Evolutionary conservation across 2,329 filamentous ascomycete genomes (phyloP).

Genomic region (Ascochyta clinopodiicola): DNA sequence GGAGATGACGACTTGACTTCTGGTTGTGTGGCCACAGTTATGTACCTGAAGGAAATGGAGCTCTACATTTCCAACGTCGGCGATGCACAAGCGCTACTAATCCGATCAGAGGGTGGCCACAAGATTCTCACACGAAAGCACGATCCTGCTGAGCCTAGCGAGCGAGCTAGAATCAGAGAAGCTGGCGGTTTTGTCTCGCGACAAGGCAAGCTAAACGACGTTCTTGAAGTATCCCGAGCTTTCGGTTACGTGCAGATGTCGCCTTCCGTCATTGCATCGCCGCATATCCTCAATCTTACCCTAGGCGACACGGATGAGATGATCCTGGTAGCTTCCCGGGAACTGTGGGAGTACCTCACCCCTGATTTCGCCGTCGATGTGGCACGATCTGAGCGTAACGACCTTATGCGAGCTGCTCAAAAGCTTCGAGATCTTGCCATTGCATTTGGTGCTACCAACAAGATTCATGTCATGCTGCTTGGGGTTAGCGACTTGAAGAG

Average conservation of each 20-base stretch:
- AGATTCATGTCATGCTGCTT: slow-evolving; percentile 99
- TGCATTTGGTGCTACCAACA: slow-evolving; percentile 89
- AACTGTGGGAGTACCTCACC: slow-evolving; percentile 93
- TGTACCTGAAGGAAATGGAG: slow-evolving; percentile 88
- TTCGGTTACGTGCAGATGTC: slow-evolving; percentile 95
- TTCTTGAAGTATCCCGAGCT: slow-evolving; percentile 87
- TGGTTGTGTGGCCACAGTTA: slow-evolving; percentile 88
- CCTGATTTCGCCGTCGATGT: slow-evolving; percentile 92
- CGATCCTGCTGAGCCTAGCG: slow-evolving; percentile 83
- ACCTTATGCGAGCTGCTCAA: slow-evolving; percentile 94
- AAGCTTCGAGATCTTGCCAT: slow-evolving; percentile 95
- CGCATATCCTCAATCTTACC: slow-evolving; percentile 78
- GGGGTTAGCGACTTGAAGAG: slow-evolving; percentile 90
- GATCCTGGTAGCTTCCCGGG: slow-evolving; percentile 86
- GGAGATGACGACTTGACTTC: slow-evolving; percentile 89
- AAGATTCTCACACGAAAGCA: slow-evolving; percentile 88
- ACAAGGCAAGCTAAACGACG: slow-evolving; percentile 90
- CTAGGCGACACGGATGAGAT: slow-evolving; percentile 91
- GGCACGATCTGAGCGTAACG: slow-evolving; percentile 81
- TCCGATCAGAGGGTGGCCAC: slow-evolving; percentile 84
- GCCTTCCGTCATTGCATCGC: slow-evolving; percentile 90
- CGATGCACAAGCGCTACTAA: slow-evolving; percentile 93
- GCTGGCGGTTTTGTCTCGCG: slow-evolving; percentile 95
- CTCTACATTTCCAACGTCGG: slow-evolving; percentile 95
- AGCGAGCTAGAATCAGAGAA: slow-evolving; percentile 88